Evolutionary conservation across 169 alveolate species (phyloP).

Genomic region (Miamiensis avidus): DNA sequence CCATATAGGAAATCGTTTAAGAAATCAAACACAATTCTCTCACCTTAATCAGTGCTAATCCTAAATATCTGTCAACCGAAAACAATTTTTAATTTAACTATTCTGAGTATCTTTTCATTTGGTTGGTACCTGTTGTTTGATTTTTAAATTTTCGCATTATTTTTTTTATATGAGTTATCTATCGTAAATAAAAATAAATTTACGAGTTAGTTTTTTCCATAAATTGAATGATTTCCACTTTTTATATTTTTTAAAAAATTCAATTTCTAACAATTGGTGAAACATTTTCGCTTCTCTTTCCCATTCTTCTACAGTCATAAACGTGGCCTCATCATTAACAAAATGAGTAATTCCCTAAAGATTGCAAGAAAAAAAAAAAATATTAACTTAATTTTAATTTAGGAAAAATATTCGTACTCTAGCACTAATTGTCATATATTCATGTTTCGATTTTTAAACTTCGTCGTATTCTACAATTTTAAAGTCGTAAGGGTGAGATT

Average conservation of each 20-base stretch:
- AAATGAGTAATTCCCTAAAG: slow-evolving; percentile 68
- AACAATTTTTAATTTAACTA: slow-evolving; percentile 76
- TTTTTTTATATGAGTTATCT: background rate
- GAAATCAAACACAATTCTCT: slow-evolving; percentile 57
- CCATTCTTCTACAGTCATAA: slow-evolving; percentile 81
- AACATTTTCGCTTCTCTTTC: slow-evolving; percentile 83
- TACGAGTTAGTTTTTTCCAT: slow-evolving; percentile 85
- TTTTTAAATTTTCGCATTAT: no score
- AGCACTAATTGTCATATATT: slow-evolving; percentile 73
- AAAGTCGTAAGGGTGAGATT: slow-evolving; percentile 72
- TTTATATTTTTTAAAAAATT: slow-evolving; percentile 72
- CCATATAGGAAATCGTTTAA: slow-evolving; percentile 12
- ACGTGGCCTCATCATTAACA: slow-evolving; percentile 61
- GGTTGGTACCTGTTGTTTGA: background rate
- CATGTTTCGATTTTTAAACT: slow-evolving; percentile 30
- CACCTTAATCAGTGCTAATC: slow-evolving; percentile 70
- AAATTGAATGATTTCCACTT: slow-evolving; percentile 86
- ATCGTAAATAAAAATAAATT: slow-evolving; percentile 32
- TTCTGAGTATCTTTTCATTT: slow-evolving; percentile 60
- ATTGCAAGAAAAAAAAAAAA: background rate
- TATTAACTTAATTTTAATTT: no score
- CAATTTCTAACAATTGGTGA: slow-evolving; percentile 60
- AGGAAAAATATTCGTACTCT: slow-evolving; percentile 17
- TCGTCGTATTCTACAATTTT: slow-evolving; percentile 68
- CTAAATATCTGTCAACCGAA: slow-evolving; percentile 74